phyloP scores from a whole-genome alignment of 768 basidiomycete species.

The Podaxis pistillaris region DNA sequence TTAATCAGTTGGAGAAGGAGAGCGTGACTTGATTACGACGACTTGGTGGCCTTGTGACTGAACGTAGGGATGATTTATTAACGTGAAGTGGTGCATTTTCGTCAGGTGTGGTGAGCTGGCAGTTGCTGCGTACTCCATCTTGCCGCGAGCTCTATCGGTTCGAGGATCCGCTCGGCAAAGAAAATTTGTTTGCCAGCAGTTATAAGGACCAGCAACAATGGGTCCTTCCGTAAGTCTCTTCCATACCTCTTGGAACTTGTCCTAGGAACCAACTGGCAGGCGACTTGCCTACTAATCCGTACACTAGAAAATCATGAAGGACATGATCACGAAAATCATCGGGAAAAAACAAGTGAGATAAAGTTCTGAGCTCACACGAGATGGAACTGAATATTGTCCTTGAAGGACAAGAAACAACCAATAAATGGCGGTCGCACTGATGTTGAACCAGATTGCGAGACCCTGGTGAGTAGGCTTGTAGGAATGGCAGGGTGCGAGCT shows the following conservation, averaged over 20 bases:
- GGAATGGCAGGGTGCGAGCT: too few relatives aligned
- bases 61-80: background rate
- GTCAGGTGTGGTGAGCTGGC: conserved; percentile 3
- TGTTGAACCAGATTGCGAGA: conserved; percentile 6
- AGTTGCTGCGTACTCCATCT: background rate
- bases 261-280: background rate
- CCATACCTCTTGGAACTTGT: background rate
- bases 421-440: background rate
- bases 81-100: background rate
- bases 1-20: background rate
- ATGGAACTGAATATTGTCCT: background rate
- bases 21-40: background rate
- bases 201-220: conserved; percentile 1
- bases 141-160: background rate
- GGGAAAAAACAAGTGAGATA: conserved; percentile 1
- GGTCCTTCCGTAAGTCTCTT: background rate
- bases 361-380: background rate
- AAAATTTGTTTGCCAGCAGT: background rate
- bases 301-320: conserved; percentile 5
- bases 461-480: conserved; percentile 1
- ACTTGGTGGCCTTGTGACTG: conserved; percentile 1
- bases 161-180: background rate
- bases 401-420: conserved; percentile 3
- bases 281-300: background rate
- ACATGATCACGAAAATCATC: background rate